Base-by-base conservation (phyloP, 768 basidiomycete species). In the Russula sp. region DNA sequence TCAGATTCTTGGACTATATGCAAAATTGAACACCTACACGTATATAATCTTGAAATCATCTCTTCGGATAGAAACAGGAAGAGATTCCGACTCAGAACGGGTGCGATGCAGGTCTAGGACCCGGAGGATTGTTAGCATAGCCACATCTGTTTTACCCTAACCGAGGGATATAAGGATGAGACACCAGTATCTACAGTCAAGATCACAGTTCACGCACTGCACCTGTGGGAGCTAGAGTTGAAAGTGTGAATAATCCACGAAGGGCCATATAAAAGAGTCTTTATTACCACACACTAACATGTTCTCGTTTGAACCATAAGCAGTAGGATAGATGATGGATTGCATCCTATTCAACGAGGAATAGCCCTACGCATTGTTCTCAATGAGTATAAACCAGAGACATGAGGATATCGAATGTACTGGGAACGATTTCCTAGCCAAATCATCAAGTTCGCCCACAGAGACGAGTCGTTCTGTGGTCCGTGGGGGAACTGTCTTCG, bases 81-180 rank as follows among this genome's bases (percentile, higher is more conserved):
- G 68, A 69, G 71, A 47, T 58, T 71, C 56, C 69, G 74, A 9
- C 60, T 68, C 39, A 69, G 71, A 4, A 67, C 60, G 25, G 70
- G 58, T 32, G 69, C 80, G 72, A 71, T 96, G 82, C 68, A 93
- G 92, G 52, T 85, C 77, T 49, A 98, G 75, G 34, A 95, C 90
- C 35, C 94, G 90, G 50, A 99, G 81, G 63, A 99, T 88, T 3
- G 92, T 81, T 69, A 99, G 79, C 84, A 98, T 89, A 0, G 97
- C 97, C 0, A 99, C 88, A 73, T 99, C 97, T 0, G 97, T 99
- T 91, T 99, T 99, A 74, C 97, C 97, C 93, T 95, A 67, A 36
- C 42, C 18, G 53, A 22, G 39, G 56, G 6, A 36, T 16, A 47
- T 60, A 38, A 64, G 25, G 18, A 47, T 50, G 41, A 50, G 56